phyloP scores from a whole-genome alignment of 2,329 filamentous ascomycete genomes.

The Beauveria brongniartii region DNA sequence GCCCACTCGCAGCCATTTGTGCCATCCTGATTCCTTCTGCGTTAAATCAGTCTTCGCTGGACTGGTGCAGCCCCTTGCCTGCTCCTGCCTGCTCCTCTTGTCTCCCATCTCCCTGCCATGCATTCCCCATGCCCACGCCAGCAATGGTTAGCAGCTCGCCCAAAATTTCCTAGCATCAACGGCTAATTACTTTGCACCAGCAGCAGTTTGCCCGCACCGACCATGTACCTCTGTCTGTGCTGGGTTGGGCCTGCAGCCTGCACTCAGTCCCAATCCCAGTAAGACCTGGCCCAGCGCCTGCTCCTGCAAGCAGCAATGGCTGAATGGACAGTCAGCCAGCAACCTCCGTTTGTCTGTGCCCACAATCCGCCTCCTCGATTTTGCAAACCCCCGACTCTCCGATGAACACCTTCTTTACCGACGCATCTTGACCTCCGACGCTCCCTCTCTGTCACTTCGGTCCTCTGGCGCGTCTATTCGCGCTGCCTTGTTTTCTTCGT shows the following conservation, averaged over 20 bases:
- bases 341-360: constrained; percentile 2
- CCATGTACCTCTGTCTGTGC: not conserved
- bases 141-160: not conserved
- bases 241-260: not conserved
- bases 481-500: not conserved
- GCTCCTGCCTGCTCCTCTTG: not conserved
- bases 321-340: not conserved
- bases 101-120: not conserved
- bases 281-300: not conserved
- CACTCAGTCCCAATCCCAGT: not conserved
- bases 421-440: not conserved
- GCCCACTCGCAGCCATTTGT: not conserved
- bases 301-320: not conserved
- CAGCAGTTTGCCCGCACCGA: not conserved
- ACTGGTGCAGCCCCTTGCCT: not conserved
- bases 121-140: not conserved
- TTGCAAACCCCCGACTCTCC: constrained; percentile 6
- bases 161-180: too few species aligned
- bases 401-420: not conserved
- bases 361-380: constrained; percentile 7
- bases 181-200: not conserved
- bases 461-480: not conserved
- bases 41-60: too few species aligned
- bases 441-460: not conserved
- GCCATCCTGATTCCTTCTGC: too few species aligned